phyloP scores from a whole-genome alignment of 2,329 filamentous ascomycete species.

The Rosellinia necatrix region DNA sequence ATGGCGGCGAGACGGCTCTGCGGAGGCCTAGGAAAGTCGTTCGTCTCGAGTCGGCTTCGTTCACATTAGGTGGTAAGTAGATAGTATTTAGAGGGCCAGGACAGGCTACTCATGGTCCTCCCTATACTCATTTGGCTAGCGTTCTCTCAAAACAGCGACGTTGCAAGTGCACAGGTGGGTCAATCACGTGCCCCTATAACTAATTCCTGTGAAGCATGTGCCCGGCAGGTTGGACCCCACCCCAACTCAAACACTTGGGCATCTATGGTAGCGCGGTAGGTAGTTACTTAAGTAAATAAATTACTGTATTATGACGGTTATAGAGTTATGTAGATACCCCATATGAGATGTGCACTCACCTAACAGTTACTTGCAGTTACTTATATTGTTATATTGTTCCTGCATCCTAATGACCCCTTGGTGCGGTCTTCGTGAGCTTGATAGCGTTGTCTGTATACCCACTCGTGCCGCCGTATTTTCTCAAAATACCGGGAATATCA shows the following conservation, averaged over 20 bases:
- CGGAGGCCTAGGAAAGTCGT: slow-evolving; percentile 32
- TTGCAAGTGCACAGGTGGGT: slow-evolving; percentile 34
- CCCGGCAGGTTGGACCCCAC: not conserved
- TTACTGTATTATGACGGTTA: too few relatives aligned
- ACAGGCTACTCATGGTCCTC: slow-evolving; percentile 26
- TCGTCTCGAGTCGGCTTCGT: slow-evolving; percentile 27
- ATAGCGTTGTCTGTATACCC: slow-evolving; percentile 65
- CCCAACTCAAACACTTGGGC: too few relatives aligned
- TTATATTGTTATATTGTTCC: too few relatives aligned
- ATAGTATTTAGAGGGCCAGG: slow-evolving; percentile 28
- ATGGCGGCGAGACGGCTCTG: slow-evolving; percentile 46
- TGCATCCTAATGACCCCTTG: slow-evolving; percentile 46
- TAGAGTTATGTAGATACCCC: too few relatives aligned
- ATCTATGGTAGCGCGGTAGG: too few relatives aligned
- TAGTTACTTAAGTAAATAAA: too few relatives aligned
- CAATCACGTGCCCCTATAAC: slow-evolving; percentile 20
- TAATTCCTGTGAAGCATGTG: not conserved
- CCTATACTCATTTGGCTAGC: slow-evolving; percentile 24
- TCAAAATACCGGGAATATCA: slow-evolving; percentile 51
- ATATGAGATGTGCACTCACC: too few relatives aligned
- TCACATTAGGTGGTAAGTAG: slow-evolving; percentile 26
- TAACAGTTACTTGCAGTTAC: too few relatives aligned
- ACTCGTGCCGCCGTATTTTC: slow-evolving; percentile 58
- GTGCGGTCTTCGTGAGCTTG: slow-evolving; percentile 59
- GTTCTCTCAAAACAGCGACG: slow-evolving; percentile 37